Base-by-base conservation (phyloP, 2,329 filamentous ascomycete genomes). In the Clonostachys chloroleuca region DNA sequence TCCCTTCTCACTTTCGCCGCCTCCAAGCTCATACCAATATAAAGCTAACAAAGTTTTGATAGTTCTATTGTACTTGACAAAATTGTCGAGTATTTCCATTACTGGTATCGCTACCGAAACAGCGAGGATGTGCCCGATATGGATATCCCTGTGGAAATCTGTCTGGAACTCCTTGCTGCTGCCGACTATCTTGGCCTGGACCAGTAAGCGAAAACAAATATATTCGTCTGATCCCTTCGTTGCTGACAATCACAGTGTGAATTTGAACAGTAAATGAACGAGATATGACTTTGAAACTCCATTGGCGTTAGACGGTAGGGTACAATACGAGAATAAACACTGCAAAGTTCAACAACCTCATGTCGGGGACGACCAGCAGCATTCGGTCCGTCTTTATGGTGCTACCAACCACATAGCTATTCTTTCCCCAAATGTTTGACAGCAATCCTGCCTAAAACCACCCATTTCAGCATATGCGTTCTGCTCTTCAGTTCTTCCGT, bases 71-170 rank as follows among this genome's bases (percentile, higher is more conserved):
- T 91, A 6, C 80, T 92, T 4, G 87, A 92, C 63, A 90, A 89
- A 62, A 83, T 92, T 34, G 87, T 84, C 64, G 86, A 92, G 67
- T 92, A 92, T 67, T 84, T 91, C 52, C 87, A 90, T 62, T 92
- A 91, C 71, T 87, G 87, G 72, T 84, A 90, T 66, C 85, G 84
- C 58, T 78, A 89, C 66, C 77, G 78, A 45, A 78, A 89, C 54
- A 74, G 74, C 54, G 83, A 85, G 55, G 83, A 90, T 56, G 86
- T 91, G 17, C 83, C 85, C 5, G 88, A 92, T 59, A 86, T 91
- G 83, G 86, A 91, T 14, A 85, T 92, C 49, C 87, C 87, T 12
- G 81, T 87, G 33, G 87, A 92, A 68, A 71, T 92, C 44, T 91
- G 87, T 56, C 73, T 92, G 40, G 87, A 92, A 69, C 65, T 92